Conservation (phyloP, 495 filamentous ascomycete genomes). For the Tuber melanosporum region DNA sequence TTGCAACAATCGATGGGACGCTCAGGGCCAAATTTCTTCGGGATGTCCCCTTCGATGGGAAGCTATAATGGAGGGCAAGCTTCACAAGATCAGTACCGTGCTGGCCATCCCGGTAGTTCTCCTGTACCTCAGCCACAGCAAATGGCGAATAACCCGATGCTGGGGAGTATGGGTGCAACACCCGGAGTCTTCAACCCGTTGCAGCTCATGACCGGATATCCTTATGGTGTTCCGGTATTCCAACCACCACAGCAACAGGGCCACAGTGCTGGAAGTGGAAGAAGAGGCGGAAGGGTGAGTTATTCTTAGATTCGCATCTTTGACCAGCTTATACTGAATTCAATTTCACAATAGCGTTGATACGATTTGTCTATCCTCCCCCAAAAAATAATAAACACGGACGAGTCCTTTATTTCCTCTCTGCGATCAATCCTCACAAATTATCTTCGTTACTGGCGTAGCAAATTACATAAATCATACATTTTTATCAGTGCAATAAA, state of each 20-base stretch:
- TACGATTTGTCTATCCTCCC: not conserved
- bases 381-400: not conserved
- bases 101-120: constrained; percentile 30
- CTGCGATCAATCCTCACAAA: not conserved
- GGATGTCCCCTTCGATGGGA: constrained; percentile 35
- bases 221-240: constrained; percentile 39
- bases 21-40: constrained; percentile 35
- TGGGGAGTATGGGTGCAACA: constrained; percentile 33
- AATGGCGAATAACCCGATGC: constrained; percentile 37
- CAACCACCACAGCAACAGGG: constrained; percentile 34
- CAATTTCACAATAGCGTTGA: constrained; percentile 1
- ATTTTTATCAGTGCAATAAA: constrained; percentile 7
- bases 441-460: constrained; percentile 2
- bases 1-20: constrained; percentile 39
- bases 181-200: constrained; percentile 38
- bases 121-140: constrained; percentile 37
- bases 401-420: not conserved
- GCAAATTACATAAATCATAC: constrained; percentile 5
- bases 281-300: constrained; percentile 42
- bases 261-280: constrained; percentile 27
- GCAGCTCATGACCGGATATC: constrained; percentile 39
- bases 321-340: not conserved
- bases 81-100: constrained; percentile 38
- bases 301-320: constrained; percentile 8
- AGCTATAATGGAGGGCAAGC: constrained; percentile 27